Conservation (phyloP, 192 early-diverging fungal species). For the Coemansia sp. region DNA sequence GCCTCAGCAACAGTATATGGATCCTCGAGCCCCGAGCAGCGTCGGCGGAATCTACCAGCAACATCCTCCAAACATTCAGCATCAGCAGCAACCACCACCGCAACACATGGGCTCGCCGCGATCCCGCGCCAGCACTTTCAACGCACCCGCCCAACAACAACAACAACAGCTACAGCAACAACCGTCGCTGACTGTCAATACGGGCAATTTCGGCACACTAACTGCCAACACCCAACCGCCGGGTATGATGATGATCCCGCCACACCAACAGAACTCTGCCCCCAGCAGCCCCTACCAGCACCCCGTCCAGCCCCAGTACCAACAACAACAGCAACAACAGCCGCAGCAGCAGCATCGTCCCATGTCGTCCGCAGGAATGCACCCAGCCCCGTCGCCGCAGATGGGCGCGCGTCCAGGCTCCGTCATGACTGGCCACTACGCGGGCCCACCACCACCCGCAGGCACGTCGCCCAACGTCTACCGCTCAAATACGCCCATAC, state of each 20-base stretch:
- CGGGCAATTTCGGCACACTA: slow-evolving; percentile 44
- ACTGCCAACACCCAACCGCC: slow-evolving; percentile 34
- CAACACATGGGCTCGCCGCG: slow-evolving; percentile 38
- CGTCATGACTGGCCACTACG: neutral
- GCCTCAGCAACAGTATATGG: slow-evolving; percentile 24
- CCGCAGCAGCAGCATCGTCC: neutral
- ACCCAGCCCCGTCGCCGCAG: neutral
- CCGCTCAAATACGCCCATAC: slow-evolving; percentile 19
- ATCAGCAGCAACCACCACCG: neutral
- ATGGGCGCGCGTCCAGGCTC: neutral
- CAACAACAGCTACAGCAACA: neutral
- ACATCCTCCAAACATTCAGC: slow-evolving; percentile 1
- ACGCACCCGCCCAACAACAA: slow-evolving; percentile 8
- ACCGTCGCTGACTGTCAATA: slow-evolving; percentile 4
- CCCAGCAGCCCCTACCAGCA: neutral
- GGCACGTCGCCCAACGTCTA: slow-evolving; percentile 9
- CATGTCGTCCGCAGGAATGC: neutral
- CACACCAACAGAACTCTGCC: slow-evolving; percentile 6
- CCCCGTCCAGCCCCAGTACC: neutral
- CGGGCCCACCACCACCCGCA: neutral
- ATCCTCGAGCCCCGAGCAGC: slow-evolving; percentile 24
- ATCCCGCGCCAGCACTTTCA: slow-evolving; percentile 38
- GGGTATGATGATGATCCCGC: slow-evolving; percentile 3
- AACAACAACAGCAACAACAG: neutral
- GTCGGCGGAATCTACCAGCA: slow-evolving; percentile 15